These are phyloP conservation scores for Cotoneaster glaucophyllus DNA, from an alignment of 306 rosid species.

Conservation along the genomic window DNA sequence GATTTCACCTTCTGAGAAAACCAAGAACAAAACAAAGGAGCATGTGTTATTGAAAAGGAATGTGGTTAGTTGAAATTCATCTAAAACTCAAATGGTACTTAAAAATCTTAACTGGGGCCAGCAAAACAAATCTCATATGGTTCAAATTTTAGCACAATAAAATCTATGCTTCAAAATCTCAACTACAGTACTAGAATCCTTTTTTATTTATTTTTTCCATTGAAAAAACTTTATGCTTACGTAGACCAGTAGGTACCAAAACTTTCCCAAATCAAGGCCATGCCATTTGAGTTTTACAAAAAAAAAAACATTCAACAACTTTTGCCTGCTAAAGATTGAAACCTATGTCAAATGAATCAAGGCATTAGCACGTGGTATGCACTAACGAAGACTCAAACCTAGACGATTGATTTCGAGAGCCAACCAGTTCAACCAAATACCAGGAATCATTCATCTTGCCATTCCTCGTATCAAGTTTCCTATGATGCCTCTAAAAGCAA, in stretches of 20 bases:
- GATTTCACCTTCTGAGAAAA: slow-evolving; percentile 59
- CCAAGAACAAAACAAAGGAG: slow-evolving; percentile 9
- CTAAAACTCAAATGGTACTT: not conserved
- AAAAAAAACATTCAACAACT: not conserved
- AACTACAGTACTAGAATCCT: not conserved
- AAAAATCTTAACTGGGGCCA: not conserved
- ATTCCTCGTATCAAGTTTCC: not conserved
- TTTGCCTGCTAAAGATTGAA: not conserved
- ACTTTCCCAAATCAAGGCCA: not conserved
- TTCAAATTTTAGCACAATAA: not conserved
- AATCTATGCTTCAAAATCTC: not conserved
- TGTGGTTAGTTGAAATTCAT: not conserved
- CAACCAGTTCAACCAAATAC: not conserved
- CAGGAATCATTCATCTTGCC: not conserved
- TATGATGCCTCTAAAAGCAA: not conserved
- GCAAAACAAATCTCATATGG: not conserved
- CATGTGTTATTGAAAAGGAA: not conserved
- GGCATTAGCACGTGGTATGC: not conserved
- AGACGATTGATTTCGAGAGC: not conserved
- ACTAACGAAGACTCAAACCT: not conserved
- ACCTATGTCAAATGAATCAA: not conserved
- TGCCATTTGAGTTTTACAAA: not conserved
- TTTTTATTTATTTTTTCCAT: not conserved
- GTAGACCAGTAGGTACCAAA: not conserved
- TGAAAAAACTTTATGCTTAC: not conserved